Evolutionary conservation across 352 stramenopile genomes (phyloP), one percentile per base, ranked within the genome.

Genomic region (Nothophytophthora sp.): DNA sequence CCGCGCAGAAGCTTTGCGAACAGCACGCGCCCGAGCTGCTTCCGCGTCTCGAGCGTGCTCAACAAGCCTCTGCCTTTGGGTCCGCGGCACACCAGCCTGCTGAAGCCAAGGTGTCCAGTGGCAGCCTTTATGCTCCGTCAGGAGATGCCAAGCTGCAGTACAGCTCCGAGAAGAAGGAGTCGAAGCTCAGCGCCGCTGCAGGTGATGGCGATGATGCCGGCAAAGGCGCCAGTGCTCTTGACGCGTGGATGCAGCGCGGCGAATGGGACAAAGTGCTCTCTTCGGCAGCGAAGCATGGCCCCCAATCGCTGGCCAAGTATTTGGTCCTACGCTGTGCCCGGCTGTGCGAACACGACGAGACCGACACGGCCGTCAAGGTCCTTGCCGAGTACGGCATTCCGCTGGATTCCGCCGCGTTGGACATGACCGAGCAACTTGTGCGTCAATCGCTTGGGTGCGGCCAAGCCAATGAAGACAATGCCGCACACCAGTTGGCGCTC

Each of bases 261-360:
- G 88, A 98, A 60, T 98, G 94, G 93, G 90, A 98, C 61, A 90
- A 92, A 46, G 84, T 98, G 33, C 83, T 97, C 9, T 91, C 81
- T 24, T 90, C 82, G 3, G 84, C 84, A 25, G 76, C 80, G 12
- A 92, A 95, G 49, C 81, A 95, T 30, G 79, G 81, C 15, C 48
- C 69, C 28, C 75, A 77, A 36, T 82, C 85, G 24, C 70, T 96
- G 15, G 66, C 79, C 3, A 97, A 96, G 60, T 98, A 97, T 46
- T 73, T 96, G 20, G 77, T 92, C 5, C 39, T 94, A 25, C 79
- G 86, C 9, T 93, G 80, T 47, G 55, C 56, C 10, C 68, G 84
- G 5, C 69, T 95, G 20, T 81, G 79, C 18, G 83, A 95, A 22
- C 67, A 92, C 22, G 76, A 86, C 30, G 81, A 95, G 39, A 65